Conservation (phyloP, 768 basidiomycete species). For the Suillus occidentalis region DNA sequence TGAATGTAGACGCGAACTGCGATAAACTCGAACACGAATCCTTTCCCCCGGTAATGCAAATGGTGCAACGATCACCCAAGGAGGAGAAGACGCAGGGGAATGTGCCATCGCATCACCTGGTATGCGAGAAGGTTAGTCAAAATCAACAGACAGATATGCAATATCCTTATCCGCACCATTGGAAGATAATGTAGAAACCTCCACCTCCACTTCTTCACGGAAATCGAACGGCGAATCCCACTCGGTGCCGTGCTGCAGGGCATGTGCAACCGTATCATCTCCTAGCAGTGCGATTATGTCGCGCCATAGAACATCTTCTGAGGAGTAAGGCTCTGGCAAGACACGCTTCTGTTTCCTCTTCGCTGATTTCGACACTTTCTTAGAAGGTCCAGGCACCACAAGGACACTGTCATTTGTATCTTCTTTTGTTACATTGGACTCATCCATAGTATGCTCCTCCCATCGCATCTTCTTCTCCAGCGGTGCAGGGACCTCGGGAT, state of each 20-base stretch:
- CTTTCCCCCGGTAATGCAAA: conserved; percentile 84
- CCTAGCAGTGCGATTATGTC: conserved; percentile 75
- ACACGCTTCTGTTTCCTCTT: conserved; percentile 10
- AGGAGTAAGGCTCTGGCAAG: conserved; percentile 55
- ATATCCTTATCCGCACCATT: conserved; percentile 43
- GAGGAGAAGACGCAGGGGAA: conserved; percentile 43
- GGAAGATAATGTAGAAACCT: conserved; percentile 63
- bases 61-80: conserved; percentile 85
- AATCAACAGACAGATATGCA: not conserved
- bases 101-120: conserved; percentile 70
- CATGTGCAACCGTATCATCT: conserved; percentile 48
- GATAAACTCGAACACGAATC: conserved; percentile 71
- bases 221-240: conserved; percentile 60
- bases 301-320: conserved; percentile 72
- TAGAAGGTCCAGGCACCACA: not conserved
- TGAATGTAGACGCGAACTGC: conserved; percentile 69
- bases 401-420: not conserved
- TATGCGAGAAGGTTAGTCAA: not conserved
- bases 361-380: conserved; percentile 7
- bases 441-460: conserved; percentile 8
- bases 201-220: conserved; percentile 64
- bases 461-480: conserved; percentile 35
- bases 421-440: not conserved
- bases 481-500: conserved; percentile 17
- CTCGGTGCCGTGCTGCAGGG: conserved; percentile 48